Evolutionary conservation across 495 filamentous ascomycete species (phyloP).

Genomic region (Xylaria venustula): DNA sequence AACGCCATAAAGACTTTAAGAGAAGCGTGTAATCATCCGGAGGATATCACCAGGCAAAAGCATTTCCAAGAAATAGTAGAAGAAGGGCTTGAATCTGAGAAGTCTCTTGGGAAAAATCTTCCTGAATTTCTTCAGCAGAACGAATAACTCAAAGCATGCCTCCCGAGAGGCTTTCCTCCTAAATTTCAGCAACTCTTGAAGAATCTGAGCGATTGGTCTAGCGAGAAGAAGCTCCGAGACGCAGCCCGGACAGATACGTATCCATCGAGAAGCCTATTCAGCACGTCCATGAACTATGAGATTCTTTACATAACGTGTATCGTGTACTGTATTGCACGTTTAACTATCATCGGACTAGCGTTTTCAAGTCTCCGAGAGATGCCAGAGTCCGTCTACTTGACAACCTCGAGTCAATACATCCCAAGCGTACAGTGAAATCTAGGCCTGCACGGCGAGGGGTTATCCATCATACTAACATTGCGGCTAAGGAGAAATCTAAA

Average conservation of each 20-base stretch:
- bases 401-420: background rate
- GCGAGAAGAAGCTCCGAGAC: background rate
- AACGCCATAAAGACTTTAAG: background rate
- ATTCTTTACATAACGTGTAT: background rate
- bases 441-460: too few relatives aligned
- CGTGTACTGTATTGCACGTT: conserved; percentile 1
- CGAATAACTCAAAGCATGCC: background rate
- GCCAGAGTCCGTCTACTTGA: conserved; percentile 6
- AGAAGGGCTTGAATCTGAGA: background rate
- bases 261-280: background rate
- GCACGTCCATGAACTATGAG: background rate
- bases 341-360: conserved; percentile 1
- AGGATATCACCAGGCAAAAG: background rate
- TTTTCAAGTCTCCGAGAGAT: conserved; percentile 3
- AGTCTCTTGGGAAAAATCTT: background rate
- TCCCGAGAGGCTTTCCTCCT: background rate
- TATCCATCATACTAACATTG: too few relatives aligned
- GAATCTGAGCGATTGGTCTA: background rate
- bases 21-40: background rate
- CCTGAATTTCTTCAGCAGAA: background rate
- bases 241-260: conserved; percentile 1
- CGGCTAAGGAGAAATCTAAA: too few relatives aligned
- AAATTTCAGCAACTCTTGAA: background rate
- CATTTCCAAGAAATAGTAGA: background rate
- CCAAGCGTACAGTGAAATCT: background rate